A percentile compares a stretch with the other conserved stretches of the same genome.
Evolutionary conservation across 768 basidiomycete species (phyloP).

Genomic region (Daedaleopsis sinensis): DNA sequence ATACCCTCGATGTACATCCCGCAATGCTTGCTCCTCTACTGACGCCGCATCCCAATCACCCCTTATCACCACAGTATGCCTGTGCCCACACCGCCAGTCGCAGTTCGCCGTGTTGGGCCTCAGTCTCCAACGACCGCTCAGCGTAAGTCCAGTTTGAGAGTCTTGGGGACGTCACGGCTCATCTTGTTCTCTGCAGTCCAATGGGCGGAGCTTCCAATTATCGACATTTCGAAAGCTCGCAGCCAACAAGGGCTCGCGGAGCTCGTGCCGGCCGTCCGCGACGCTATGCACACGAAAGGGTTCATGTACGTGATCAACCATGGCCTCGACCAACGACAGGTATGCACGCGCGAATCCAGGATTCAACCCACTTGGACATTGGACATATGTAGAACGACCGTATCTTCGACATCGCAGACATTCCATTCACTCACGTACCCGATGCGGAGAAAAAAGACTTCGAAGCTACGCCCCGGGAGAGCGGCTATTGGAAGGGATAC

Average conservation of each 20-base stretch:
- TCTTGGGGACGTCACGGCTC: not conserved
- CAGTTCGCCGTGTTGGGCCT: too few species aligned
- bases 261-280: slow-evolving; percentile 27
- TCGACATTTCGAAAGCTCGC: slow-evolving; percentile 32
- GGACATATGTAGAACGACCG: not conserved
- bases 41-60: too few species aligned
- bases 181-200: slow-evolving; percentile 26
- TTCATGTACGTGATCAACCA: slow-evolving; percentile 39
- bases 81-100: too few species aligned
- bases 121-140: not conserved
- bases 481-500: slow-evolving; percentile 51
- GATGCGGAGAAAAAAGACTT: slow-evolving; percentile 37
- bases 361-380: not conserved
- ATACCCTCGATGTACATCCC: too few species aligned
- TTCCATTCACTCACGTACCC: slow-evolving; percentile 36
- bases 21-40: too few species aligned
- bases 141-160: not conserved
- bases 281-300: slow-evolving; percentile 33
- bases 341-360: not conserved
- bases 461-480: slow-evolving; percentile 36
- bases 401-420: slow-evolving; percentile 28
- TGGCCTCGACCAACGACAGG: slow-evolving; percentile 31
- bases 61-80: too few species aligned
- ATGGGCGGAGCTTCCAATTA: slow-evolving; percentile 34
- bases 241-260: slow-evolving; percentile 29